phyloP scores from a whole-genome alignment of 1,139 yeast species.

The Saccharomyces hybrid region DNA sequence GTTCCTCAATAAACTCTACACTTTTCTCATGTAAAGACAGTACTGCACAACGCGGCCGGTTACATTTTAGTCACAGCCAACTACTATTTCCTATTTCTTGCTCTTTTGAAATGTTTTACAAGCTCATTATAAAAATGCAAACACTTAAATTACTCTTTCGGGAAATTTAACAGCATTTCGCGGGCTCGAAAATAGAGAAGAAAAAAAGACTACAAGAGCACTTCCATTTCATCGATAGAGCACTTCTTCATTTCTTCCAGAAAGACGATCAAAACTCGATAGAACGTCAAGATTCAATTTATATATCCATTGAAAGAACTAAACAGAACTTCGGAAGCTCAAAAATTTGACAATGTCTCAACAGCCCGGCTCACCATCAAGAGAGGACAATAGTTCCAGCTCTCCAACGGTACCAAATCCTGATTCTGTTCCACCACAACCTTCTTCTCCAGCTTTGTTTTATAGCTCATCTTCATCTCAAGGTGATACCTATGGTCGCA shows the following conservation, averaged over 20 bases:
- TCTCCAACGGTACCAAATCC: slow-evolving; percentile 10
- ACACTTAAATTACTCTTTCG: slow-evolving; percentile 3
- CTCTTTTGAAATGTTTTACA: not conserved
- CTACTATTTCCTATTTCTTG: not conserved
- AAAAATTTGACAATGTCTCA: slow-evolving; percentile 15
- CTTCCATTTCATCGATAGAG: not conserved
- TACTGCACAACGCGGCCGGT: no score
- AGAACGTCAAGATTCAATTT: not conserved
- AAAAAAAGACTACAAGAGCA: not conserved
- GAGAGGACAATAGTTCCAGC: slow-evolving; percentile 2
- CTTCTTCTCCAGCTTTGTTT: slow-evolving; percentile 35
- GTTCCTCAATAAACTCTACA: not conserved
- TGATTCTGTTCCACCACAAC: slow-evolving; percentile 22
- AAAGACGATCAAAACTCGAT: no score
- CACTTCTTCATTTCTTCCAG: no score
- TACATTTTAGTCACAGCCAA: not conserved
- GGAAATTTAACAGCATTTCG: slow-evolving; percentile 5
- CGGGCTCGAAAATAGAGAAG: not conserved
- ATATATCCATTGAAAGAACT: no score
- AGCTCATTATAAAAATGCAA: not conserved
- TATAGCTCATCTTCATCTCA: slow-evolving; percentile 34
- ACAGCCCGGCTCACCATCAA: slow-evolving; percentile 21
- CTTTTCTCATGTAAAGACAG: no score
- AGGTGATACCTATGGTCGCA: slow-evolving; percentile 24
- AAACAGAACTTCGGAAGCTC: not conserved